phyloP scores from a whole-genome alignment of 176 grass and related monocot genomes.

The Oryza nivara region DNA sequence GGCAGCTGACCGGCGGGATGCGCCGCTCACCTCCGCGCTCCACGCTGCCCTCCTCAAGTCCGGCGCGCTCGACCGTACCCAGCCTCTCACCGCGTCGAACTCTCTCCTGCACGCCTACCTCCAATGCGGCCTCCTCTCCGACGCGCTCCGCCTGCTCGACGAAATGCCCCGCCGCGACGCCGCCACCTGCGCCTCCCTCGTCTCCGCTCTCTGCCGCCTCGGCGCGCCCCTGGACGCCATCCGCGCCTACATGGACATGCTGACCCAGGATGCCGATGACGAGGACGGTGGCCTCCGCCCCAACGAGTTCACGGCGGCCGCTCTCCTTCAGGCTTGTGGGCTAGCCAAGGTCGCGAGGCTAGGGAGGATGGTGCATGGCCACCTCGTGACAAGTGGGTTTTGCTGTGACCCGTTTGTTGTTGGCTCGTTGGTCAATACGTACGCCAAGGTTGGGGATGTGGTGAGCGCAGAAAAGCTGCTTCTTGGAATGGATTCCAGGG shows the following conservation, averaged over 20 bases:
- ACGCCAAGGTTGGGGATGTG: slow-evolving; percentile 59
- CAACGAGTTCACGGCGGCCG: slow-evolving; percentile 72
- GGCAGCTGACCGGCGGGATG: slow-evolving; percentile 28
- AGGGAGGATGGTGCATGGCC: slow-evolving; percentile 63
- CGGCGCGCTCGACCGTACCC: slow-evolving; percentile 35
- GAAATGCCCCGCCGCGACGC: slow-evolving; percentile 64
- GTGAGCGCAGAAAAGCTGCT: slow-evolving; percentile 49
- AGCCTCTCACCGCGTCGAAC: slow-evolving; percentile 31
- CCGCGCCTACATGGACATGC: slow-evolving; percentile 57
- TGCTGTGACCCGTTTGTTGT: slow-evolving; percentile 52
- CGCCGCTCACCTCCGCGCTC: slow-evolving; percentile 33
- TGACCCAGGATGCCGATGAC: slow-evolving; percentile 16
- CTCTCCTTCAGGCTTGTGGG: slow-evolving; percentile 62
- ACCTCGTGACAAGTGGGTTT: slow-evolving; percentile 59
- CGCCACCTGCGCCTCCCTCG: slow-evolving; percentile 60
- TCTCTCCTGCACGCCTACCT: slow-evolving; percentile 52
- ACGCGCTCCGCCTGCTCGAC: slow-evolving; percentile 61
- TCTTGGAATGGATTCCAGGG: slow-evolving; percentile 50
- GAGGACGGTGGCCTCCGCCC: slow-evolving; percentile 28
- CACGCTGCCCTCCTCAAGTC: slow-evolving; percentile 55
- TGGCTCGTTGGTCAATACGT: slow-evolving; percentile 67
- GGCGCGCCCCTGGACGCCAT: slow-evolving; percentile 51
- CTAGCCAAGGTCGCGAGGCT: slow-evolving; percentile 48
- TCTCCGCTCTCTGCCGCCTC: slow-evolving; percentile 54
- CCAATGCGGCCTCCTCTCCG: slow-evolving; percentile 48